A percentile compares a stretch with the other conserved stretches of the same genome.
phyloP scores from a whole-genome alignment of 495 filamentous ascomycete species.

The Margaritispora aquatica region DNA sequence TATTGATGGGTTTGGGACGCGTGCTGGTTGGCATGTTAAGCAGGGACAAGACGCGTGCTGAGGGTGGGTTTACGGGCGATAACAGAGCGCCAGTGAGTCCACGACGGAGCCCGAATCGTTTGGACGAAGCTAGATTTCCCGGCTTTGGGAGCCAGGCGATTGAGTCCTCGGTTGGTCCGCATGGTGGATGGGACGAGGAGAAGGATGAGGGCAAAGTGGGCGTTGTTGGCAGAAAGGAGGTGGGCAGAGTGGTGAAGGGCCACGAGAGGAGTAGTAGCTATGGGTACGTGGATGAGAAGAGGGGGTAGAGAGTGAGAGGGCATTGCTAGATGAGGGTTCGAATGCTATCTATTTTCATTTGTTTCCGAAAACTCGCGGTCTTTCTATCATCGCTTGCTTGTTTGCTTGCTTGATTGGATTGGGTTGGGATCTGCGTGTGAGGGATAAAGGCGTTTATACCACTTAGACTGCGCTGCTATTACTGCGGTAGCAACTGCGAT shows the following conservation, averaged over 20 bases:
- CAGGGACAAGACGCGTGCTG: conserved; percentile 45
- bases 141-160: conserved; percentile 12
- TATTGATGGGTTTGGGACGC: conserved; percentile 64
- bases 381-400: no score
- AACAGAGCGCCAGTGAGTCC: conserved; percentile 3
- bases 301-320: conserved; percentile 2
- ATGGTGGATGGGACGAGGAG: conserved; percentile 7
- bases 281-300: conserved; percentile 20
- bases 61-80: conserved; percentile 32
- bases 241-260: not conserved
- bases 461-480: not conserved
- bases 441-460: not conserved
- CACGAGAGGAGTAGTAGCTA: conserved; percentile 20
- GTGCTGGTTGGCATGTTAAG: conserved; percentile 47
- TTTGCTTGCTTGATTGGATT: no score
- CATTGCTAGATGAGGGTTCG: not conserved
- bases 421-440: no score
- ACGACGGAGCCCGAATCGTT: conserved; percentile 1
- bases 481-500: not conserved
- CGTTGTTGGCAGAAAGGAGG: not conserved
- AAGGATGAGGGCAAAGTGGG: conserved; percentile 6
- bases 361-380: no score
- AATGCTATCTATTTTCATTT: not conserved
- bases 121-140: conserved; percentile 13
- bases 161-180: conserved; percentile 17